Percentiles rank a stretch among this genome's conserved stretches.
Evolutionary conservation across 257 asterid species (phyloP).

Genomic region (Cinchona pubescens): DNA sequence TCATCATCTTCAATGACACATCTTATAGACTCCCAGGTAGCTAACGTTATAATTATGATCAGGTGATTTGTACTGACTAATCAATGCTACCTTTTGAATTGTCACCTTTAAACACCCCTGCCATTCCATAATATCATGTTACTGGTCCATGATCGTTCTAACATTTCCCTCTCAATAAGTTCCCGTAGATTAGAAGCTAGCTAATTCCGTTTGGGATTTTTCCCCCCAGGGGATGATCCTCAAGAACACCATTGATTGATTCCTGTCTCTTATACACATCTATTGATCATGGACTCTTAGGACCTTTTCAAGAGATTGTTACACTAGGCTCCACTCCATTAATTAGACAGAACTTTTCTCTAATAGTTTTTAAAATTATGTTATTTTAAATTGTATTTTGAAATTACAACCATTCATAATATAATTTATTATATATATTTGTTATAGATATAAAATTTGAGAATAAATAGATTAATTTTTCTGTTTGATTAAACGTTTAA

Average conservation of each 20-base stretch:
- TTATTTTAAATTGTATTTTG: background rate
- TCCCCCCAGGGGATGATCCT: too few relatives aligned
- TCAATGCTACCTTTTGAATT: slow-evolving; percentile 46
- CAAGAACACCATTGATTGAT: too few relatives aligned
- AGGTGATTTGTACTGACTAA: slow-evolving; percentile 50
- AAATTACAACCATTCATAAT: too few relatives aligned
- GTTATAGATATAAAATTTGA: too few relatives aligned
- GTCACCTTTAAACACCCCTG: slow-evolving; percentile 35
- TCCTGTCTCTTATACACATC: too few relatives aligned
- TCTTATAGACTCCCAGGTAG: slow-evolving; percentile 29
- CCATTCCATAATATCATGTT: slow-evolving; percentile 26
- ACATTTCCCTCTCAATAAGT: slow-evolving; percentile 5
- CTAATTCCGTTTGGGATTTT: too few relatives aligned
- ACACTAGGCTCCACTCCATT: too few relatives aligned
- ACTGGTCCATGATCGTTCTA: slow-evolving; percentile 35
- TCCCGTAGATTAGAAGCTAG: background rate
- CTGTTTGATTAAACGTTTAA: too few relatives aligned
- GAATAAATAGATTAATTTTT: too few relatives aligned
- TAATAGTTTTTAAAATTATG: too few relatives aligned
- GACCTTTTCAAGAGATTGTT: background rate
- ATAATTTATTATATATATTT: too few relatives aligned
- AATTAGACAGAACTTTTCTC: too few relatives aligned
- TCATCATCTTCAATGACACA: slow-evolving; percentile 33
- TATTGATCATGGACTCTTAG: background rate
- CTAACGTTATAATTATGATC: slow-evolving; percentile 26